Evolutionary conservation across 306 rosid genomes (phyloP), one percentile per base, ranked within the genome.

Genomic region (Lablab purpureus): DNA sequence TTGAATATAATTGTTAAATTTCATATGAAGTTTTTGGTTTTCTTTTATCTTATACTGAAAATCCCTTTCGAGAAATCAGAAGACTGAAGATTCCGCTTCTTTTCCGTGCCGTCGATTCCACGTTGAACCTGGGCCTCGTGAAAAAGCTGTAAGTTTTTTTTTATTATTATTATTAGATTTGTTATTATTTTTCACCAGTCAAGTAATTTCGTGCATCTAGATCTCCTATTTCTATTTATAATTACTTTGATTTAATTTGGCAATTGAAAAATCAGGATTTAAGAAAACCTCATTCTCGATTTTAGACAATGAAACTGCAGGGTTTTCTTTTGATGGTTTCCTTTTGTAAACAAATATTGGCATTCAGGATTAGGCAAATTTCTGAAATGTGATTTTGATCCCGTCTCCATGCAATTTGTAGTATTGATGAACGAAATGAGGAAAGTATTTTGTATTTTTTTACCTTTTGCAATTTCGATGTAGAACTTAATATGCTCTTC

Each of bases 61-160:
- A 17, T 67, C 76, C 50, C 51, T 28, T 71, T 58, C 43, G 62
- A 5, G 27, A n/a, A 59, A 82, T 18, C 88, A 87, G 91, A 82
- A 85, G 36, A 17, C 83, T 27, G 87, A 73, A 76, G 90, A 80
- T 76, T 84, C 80, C 40, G 66, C 80, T 34, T 82, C 91, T 36
- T 82, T 70, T 41, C 54, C 89, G 36, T 91, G 96, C 74, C 98
- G 98, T 70, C 87, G 83, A 82, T 89, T 74, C 80, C 99, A 95
- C 74, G 51, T 87, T 83, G 89, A 88, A 75, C 93, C 89, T 7
- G 98, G 97, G 8, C 21, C 89, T 45, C 99, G 99, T 62, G 96
- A 92, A 85, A 88, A 90, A 86, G 99, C 98, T 52, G 99, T 92
- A 84, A 91, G 89, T 13, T 47, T 2, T 7, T 1, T 40, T 10